phyloP scores from a whole-genome alignment of 148 eudicot genomes.

The Nepenthes gracilis region DNA sequence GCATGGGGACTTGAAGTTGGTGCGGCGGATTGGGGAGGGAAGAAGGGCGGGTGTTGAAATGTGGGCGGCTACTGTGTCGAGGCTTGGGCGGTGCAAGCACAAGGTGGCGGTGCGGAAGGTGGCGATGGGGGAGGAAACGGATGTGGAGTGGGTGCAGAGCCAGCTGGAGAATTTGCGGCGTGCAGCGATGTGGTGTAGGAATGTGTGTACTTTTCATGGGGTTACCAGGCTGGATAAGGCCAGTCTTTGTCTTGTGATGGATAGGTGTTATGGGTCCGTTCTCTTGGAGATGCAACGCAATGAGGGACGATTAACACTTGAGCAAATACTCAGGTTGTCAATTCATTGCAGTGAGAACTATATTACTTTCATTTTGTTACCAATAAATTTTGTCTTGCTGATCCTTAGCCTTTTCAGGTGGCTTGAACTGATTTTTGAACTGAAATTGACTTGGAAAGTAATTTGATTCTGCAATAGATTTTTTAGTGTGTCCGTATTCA shows the following conservation, averaged over 20 bases:
- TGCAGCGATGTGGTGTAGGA: constrained; percentile 86
- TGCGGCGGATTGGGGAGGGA: constrained; percentile 55
- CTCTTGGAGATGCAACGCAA: constrained; percentile 76
- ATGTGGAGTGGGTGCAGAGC: constrained; percentile 62
- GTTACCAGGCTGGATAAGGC: constrained; percentile 28
- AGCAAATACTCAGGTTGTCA: constrained; percentile 83
- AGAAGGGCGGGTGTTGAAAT: constrained; percentile 58
- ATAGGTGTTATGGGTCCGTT: constrained; percentile 74
- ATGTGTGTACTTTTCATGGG: constrained; percentile 81
- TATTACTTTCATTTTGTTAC: no score
- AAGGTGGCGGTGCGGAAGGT: constrained; percentile 82
- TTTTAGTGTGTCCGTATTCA: no score
- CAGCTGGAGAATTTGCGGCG: constrained; percentile 70
- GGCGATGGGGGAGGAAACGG: constrained; percentile 48
- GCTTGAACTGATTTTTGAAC: no score
- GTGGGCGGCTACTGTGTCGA: constrained; percentile 46
- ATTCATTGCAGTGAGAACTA: neutral
- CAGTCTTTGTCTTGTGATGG: constrained; percentile 55
- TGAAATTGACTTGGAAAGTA: no score
- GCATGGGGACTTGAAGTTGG: constrained; percentile 56
- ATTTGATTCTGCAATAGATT: no score
- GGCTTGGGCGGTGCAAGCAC: constrained; percentile 27
- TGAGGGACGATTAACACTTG: constrained; percentile 83
- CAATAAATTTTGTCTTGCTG: no score
- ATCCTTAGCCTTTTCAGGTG: no score